Base-by-base conservation (phyloP, 805 yeast species). In the Yarrowia sp. region DNA sequence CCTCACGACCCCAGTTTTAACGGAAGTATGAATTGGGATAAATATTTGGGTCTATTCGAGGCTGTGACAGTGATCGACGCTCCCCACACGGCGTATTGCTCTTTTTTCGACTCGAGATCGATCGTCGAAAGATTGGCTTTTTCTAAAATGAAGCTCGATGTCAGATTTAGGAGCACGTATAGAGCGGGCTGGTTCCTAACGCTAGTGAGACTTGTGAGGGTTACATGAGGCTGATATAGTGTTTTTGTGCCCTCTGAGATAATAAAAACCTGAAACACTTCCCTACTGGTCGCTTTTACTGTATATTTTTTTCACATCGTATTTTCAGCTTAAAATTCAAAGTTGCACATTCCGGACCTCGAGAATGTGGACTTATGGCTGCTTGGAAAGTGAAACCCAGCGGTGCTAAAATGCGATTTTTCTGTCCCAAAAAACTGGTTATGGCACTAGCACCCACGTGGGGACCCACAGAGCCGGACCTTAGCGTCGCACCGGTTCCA, bases 321-420 rank as follows among this genome's bases (percentile, higher is more conserved):
- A 41, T 41, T 41, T 39, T 16, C 47, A 41, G 21, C 32, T 27
- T 16, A 27, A 25, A 12, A 25, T 4, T 25, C 49, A 44, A 27
- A 44, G 49, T 44, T 44, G 49, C 9, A 44, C 49, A 44, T 44
- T 44, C 49, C 49, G 27, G 25, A 6, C n/a, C n/a, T 27, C n/a
- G 33, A 27, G 49, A 44, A 44, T 44, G 49, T 44, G 33, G n/a
- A n/a, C n/a, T n/a, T n/a, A n/a, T n/a, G n/a, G n/a, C 22, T 24
- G 21, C 47, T 6, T 38, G n/a, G 16, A 38, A 38, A 25, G 33
- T 44, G 49, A 25, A 21, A 25, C 47, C 29, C 29, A 27, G 10
- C 10, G 29, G 29, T 9, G 29, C 12, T 27, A 9, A 27, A 2
- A 27, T 27, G 29, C 10, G 29, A 9, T 27, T 27, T 27, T 24